Evolutionary conservation across 495 filamentous ascomycete species (phyloP).

Genomic region (Tuber umbilicatum): DNA sequence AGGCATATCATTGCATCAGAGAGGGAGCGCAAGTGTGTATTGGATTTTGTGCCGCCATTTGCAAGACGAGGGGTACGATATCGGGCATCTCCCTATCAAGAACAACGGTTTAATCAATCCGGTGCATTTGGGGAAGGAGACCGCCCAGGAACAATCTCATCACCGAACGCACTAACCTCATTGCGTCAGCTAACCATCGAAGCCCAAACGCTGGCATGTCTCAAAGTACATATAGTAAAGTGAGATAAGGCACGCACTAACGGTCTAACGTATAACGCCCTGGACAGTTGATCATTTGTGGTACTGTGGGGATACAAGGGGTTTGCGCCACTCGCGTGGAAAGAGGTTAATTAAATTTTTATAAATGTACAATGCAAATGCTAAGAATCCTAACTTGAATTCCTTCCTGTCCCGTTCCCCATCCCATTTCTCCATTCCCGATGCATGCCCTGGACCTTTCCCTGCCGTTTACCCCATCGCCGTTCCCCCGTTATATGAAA

Average conservation of each 20-base stretch:
- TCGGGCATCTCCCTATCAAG: no score
- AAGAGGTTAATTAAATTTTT: background rate
- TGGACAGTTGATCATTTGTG: background rate
- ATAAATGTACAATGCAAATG: background rate
- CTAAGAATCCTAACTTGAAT: background rate
- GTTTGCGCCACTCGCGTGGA: no score
- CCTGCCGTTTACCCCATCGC: background rate
- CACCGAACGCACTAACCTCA: background rate
- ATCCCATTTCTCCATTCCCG: background rate
- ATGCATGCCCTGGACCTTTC: background rate
- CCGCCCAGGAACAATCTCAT: background rate
- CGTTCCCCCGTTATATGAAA: background rate
- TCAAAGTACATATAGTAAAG: background rate
- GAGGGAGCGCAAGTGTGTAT: no score
- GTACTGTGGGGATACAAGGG: background rate
- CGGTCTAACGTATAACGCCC: background rate
- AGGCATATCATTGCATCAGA: no score
- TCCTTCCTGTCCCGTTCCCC: background rate
- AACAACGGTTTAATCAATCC: no score
- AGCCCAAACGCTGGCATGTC: background rate
- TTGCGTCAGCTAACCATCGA: background rate
- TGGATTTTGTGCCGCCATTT: no score
- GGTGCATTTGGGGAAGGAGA: no score
- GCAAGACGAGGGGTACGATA: no score
- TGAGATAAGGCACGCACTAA: background rate